These are phyloP conservation scores for Chalaropsis thielavioides DNA, from an alignment of 2,329 filamentous ascomycete species.

Conservation along the genomic window DNA sequence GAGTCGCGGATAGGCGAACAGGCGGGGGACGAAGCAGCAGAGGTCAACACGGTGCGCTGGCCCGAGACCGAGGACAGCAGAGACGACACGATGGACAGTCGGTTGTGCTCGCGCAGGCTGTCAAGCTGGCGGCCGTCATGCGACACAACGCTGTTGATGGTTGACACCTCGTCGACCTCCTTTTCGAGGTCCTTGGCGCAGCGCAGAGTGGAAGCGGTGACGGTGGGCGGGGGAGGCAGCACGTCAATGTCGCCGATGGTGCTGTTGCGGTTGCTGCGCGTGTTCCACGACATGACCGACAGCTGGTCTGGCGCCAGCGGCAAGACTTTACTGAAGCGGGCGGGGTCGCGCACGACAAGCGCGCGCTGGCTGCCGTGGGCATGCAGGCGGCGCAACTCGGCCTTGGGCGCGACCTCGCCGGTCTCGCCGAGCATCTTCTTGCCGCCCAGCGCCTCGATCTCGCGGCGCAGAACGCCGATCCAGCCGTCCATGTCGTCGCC, in stretches of 20 bases:
- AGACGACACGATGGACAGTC: constrained; percentile 46
- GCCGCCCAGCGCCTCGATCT: constrained; percentile 57
- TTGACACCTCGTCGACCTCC: constrained; percentile 35
- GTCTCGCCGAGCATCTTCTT: constrained; percentile 48
- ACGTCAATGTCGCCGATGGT: constrained; percentile 13
- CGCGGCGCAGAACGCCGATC: constrained; percentile 52
- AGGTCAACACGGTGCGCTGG: constrained; percentile 45
- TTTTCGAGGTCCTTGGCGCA: constrained; percentile 16
- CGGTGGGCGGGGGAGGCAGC: background rate
- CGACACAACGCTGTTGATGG: constrained; percentile 42
- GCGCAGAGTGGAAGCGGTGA: background rate
- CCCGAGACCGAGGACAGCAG: constrained; percentile 34
- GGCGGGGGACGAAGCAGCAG: constrained; percentile 42
- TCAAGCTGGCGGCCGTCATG: constrained; percentile 46
- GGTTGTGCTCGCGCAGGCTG: constrained; percentile 41
- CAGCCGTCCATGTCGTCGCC: constrained; percentile 64
- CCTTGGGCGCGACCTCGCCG: constrained; percentile 35
- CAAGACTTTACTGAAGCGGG: constrained; percentile 25
- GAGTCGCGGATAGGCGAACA: constrained; percentile 41
- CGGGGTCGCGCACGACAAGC: constrained; percentile 34
- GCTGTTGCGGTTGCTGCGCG: constrained; percentile 20
- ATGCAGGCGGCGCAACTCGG: constrained; percentile 24
- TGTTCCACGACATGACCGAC: constrained; percentile 5
- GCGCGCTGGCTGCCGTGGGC: constrained; percentile 33
- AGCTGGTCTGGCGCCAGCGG: constrained; percentile 9